phyloP scores from a whole-genome alignment of 768 basidiomycete species.

The Coprinellus micaceus region DNA sequence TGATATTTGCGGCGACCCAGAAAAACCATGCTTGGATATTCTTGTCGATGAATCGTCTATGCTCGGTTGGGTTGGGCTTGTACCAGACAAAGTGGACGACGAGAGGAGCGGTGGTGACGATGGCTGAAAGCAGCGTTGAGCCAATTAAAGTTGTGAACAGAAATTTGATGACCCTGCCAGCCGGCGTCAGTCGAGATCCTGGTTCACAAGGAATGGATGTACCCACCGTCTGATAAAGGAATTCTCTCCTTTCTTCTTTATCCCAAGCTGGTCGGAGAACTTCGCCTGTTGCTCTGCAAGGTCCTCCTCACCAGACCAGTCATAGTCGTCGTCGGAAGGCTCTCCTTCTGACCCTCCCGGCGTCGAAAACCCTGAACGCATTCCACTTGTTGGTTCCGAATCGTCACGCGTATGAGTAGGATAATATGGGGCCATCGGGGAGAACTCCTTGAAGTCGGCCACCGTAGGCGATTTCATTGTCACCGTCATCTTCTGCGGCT shows the following conservation, averaged over 20 bases:
- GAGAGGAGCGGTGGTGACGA: slow-evolving; percentile 60
- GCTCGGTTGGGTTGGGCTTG: slow-evolving; percentile 49
- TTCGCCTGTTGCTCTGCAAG: slow-evolving; percentile 66
- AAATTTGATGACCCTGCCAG: slow-evolving; percentile 50
- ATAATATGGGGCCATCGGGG: background rate
- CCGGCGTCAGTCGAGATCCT: background rate
- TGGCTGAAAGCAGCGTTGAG: slow-evolving; percentile 58
- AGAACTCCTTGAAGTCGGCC: background rate
- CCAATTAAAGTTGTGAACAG: slow-evolving; percentile 74
- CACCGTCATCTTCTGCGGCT: background rate
- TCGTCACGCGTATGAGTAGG: background rate
- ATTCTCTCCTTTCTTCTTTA: slow-evolving; percentile 36
- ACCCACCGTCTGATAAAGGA: slow-evolving; percentile 55
- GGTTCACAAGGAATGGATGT: background rate
- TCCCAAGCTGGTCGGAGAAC: slow-evolving; percentile 59
- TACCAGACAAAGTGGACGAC: slow-evolving; percentile 72
- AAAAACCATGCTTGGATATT: slow-evolving; percentile 77
- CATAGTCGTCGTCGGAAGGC: slow-evolving; percentile 52
- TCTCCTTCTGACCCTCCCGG: slow-evolving; percentile 57
- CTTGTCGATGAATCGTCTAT: slow-evolving; percentile 57
- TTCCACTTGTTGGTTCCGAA: background rate
- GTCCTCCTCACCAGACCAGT: slow-evolving; percentile 80
- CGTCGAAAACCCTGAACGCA: slow-evolving; percentile 33
- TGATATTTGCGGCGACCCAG: slow-evolving; percentile 75
- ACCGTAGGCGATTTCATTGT: background rate